Evolutionary conservation across 352 stramenopile species (phyloP), one percentile per base, ranked within the genome.

Genomic region (Pythium sukuiense): DNA sequence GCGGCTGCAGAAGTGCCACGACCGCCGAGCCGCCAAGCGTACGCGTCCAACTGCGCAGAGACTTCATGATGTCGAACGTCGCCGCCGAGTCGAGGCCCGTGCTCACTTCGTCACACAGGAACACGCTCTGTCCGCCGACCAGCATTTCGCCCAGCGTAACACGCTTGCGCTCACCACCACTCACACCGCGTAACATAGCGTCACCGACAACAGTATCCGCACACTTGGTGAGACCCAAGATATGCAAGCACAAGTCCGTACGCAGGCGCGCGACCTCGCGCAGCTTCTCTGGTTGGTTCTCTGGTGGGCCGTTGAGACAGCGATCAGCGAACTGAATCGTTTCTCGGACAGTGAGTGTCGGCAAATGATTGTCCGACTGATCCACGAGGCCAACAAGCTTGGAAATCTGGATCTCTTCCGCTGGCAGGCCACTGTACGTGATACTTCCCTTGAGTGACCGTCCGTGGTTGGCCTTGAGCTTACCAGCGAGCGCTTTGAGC

Each of bases 321-420:
- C 94, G 82, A 67, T 96, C 96, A 13, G 95, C 88, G 76, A 99
- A 98, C 57, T 92, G 76, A 65, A 98, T 87, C 12, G 96, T 99
- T 70, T 99, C 95, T 29, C 89, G 74, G 2, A 99, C 95, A 6
- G 92, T 98, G 27, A 98, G 75, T 20, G 88, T 82, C 14, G 94
- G 75, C n/a, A 89, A 75, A 77, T 98, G 94, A 37, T 81, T 77
- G 73, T 98, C 92, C 20, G 74, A 69, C 61, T 88, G 83, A 48
- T 90, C 84, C 8, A 92, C 74, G 8, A 92, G 72, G 0, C 81
- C 81, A 0, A 79, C 81, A 3, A 90, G 65, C 67, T 92, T 92
- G 55, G 2, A 81, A 63, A 70, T 88, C 70, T 59, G 67, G 50
- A 80, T 88, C 32, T 81, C 69, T 7, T 80, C 77, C 2, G 62